Conservation (phyloP, 2,329 filamentous ascomycete species). For the Aspergillus sp. region DNA sequence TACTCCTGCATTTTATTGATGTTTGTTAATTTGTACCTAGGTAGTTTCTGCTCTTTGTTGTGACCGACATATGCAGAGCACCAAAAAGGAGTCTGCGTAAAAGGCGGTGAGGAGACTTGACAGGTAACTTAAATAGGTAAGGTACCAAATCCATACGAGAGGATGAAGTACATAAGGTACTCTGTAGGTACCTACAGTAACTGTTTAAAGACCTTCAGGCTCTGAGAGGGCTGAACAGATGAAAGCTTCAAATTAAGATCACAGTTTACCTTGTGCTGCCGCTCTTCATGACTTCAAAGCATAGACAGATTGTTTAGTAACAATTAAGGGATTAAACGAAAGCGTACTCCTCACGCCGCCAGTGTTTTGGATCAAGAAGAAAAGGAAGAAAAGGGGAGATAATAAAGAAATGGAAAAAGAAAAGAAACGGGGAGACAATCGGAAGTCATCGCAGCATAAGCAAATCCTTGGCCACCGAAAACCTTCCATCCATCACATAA, state of each 20-base stretch:
- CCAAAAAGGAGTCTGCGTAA: too few relatives aligned
- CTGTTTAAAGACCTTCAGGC: too few relatives aligned
- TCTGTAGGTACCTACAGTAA: too few relatives aligned
- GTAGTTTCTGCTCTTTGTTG: too few relatives aligned
- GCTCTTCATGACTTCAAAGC: not conserved
- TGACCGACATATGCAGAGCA: too few relatives aligned
- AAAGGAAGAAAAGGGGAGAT: constrained; percentile 19
- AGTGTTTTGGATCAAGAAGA: constrained; percentile 16
- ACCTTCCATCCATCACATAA: constrained; percentile 6
- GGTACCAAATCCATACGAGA: too few relatives aligned
- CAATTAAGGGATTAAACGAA: constrained; percentile 12
- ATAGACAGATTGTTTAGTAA: constrained; percentile 2
- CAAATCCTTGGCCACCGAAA: not conserved
- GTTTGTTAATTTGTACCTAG: too few relatives aligned
- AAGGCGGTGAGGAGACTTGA: too few relatives aligned
- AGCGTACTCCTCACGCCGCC: constrained; percentile 21
- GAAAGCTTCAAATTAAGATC: not conserved
- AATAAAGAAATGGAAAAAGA: constrained; percentile 15
- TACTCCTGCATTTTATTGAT: not conserved
- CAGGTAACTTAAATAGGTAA: too few relatives aligned
- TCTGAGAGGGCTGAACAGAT: too few relatives aligned
- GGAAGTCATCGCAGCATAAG: not conserved
- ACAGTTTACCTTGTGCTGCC: constrained; percentile 9
- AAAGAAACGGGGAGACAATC: not conserved
- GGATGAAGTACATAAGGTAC: too few relatives aligned